These are phyloP conservation scores for Pseudozyma sp. DNA, from an alignment of 1,284 basidiomycete species.

Conservation along the genomic window DNA sequence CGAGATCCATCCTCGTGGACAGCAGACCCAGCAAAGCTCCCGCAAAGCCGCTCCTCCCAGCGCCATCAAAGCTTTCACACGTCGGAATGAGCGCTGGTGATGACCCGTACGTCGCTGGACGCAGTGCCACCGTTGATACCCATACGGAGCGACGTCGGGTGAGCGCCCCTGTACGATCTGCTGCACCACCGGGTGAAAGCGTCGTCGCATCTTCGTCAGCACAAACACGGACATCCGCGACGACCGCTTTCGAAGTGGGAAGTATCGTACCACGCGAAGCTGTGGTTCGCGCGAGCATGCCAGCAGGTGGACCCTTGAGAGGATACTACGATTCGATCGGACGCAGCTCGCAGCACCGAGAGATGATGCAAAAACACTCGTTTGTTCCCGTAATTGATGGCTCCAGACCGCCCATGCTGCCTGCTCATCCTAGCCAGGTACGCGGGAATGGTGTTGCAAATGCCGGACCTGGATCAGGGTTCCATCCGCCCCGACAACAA, in stretches of 20 bases:
- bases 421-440: neutral
- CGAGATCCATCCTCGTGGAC: constrained; percentile 13
- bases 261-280: constrained; percentile 24
- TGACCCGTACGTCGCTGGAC: constrained; percentile 22
- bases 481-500: too few relatives aligned
- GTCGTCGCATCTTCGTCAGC: constrained; percentile 4
- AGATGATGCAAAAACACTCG: neutral
- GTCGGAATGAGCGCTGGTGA: constrained; percentile 3
- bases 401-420: neutral
- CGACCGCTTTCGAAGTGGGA: constrained; percentile 35
- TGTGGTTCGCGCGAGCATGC: constrained; percentile 11
- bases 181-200: neutral
- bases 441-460: too few relatives aligned
- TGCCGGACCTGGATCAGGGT: too few relatives aligned
- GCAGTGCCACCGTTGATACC: neutral
- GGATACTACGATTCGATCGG: constrained; percentile 15
- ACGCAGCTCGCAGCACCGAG: neutral
- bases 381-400: neutral
- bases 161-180: neutral
- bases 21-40: neutral
- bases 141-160: neutral
- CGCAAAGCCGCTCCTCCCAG: constrained; percentile 18
- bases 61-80: constrained; percentile 15
- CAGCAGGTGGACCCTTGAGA: neutral
- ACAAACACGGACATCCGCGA: neutral